Evolutionary conservation across 148 eudicot genomes (phyloP).

Genomic region (Rhododendron mucronatum): DNA sequence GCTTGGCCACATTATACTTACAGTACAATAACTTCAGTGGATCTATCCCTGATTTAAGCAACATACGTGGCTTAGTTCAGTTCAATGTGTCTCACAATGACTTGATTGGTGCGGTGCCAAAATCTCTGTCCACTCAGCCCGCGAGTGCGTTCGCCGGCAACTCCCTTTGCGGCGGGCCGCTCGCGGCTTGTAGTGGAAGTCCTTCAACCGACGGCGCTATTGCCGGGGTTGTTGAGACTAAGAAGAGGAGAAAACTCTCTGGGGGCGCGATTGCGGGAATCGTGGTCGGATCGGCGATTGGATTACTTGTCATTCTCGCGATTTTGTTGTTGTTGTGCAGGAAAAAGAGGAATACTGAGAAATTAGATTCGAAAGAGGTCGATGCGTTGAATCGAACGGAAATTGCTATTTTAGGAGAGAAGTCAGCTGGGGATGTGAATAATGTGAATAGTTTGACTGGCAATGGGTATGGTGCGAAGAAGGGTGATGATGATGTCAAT

Average conservation of each 20-base stretch:
- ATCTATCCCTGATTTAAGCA: slow-evolving; percentile 39
- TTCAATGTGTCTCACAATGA: slow-evolving; percentile 59
- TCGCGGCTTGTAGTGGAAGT: slow-evolving; percentile 31
- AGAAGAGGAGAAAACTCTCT: slow-evolving; percentile 50
- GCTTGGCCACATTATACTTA: slow-evolving; percentile 44
- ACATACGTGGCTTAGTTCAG: slow-evolving; percentile 29
- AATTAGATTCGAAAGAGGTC: slow-evolving; percentile 10
- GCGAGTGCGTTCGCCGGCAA: slow-evolving; percentile 48
- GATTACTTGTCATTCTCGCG: slow-evolving; percentile 32
- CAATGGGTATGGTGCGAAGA: slow-evolving; percentile 4
- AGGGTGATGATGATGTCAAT: neutral
- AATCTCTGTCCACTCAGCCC: slow-evolving; percentile 26
- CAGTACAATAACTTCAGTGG: slow-evolving; percentile 55
- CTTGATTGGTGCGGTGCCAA: slow-evolving; percentile 51
- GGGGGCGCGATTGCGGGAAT: slow-evolving; percentile 75
- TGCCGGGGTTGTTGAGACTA: neutral
- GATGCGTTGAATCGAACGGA: slow-evolving; percentile 27
- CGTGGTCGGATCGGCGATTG: slow-evolving; percentile 53
- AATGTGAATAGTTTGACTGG: neutral
- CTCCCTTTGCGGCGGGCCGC: slow-evolving; percentile 50
- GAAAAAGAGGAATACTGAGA: slow-evolving; percentile 14
- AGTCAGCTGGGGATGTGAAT: slow-evolving; percentile 12
- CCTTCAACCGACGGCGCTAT: neutral
- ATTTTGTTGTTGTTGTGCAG: slow-evolving; percentile 42
- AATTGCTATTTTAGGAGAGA: slow-evolving; percentile 26